Evolutionary conservation across 441 rosid genomes (phyloP), one percentile per base, ranked within the genome.

Genomic region (Oxalis stricta): DNA sequence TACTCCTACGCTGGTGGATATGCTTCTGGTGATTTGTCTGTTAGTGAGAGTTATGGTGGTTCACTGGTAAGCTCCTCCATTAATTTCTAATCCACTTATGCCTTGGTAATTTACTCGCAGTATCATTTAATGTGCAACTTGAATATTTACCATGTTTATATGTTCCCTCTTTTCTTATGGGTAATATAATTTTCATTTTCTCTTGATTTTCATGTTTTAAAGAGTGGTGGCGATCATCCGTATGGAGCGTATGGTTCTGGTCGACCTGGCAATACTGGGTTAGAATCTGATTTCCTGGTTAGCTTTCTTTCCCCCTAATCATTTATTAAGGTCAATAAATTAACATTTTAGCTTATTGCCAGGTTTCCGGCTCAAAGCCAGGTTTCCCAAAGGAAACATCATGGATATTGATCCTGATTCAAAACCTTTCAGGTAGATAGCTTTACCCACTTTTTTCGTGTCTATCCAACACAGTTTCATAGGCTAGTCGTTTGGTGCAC

Each of bases 161-260:
- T 48, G 44, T 18, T 5, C 28, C 18, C 19, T 14, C 7, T 12
- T 38, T 4, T 14, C 38, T 54, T 39, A 19, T 46, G 57, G 35
- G 24, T 33, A 14, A 28, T 37, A n/a, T n/a, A 46, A 38, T 46
- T 48, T 23, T 39, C 19, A 7, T 10, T 15, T 41, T 36, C 31
- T 10, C 30, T 30, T 10, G 18, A 28, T 16, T 50, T 16, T 22
- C n/a, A n/a, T 10, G 5, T 7, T 23, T 17, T 60, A 33, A 55
- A 71, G 77, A 60, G 64, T 35, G 66, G 66, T 5, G 38, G 59
- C 2, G 60, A 59, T 9, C 48, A 52, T 50, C 48, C 46, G 40
- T 66, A 66, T 53, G 71, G 71, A 44, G 58, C 46, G 10, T 66
- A 66, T 26, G 67, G 67, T 39, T 66, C 71, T 13, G 60, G 67